Conservation (phyloP, 129 eudicot genomes). For the Heracleum sosnowskyi region DNA sequence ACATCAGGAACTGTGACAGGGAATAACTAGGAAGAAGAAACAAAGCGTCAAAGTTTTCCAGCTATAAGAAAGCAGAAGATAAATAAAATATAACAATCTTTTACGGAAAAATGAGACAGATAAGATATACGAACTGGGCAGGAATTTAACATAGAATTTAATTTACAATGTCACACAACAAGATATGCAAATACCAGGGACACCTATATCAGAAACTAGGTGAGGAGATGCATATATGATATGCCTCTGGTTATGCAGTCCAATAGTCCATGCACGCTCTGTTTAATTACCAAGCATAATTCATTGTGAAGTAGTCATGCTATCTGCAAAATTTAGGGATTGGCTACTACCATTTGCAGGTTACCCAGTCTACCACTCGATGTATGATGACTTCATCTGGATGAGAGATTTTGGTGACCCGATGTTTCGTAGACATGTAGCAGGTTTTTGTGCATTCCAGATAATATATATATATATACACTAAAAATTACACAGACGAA, state of each 20-base stretch:
- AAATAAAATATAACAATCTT: neutral
- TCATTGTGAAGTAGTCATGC: neutral
- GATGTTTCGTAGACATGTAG: conserved; percentile 66
- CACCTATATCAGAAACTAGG: too few species aligned
- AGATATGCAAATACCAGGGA: too few species aligned
- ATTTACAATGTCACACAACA: neutral
- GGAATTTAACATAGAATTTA: neutral
- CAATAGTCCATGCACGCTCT: too few species aligned
- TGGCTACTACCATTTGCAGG: conserved; percentile 31
- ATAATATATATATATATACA: neutral
- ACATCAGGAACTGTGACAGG: neutral
- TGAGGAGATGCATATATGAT: too few species aligned
- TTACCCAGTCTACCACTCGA: conserved; percentile 88
- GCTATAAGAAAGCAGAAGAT: neutral
- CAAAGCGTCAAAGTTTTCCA: neutral
- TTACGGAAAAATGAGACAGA: neutral
- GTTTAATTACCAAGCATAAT: neutral
- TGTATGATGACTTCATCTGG: conserved; percentile 88
- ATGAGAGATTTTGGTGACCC: conserved; percentile 86
- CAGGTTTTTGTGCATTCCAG: conserved; percentile 39
- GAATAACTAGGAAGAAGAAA: neutral
- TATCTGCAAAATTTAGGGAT: neutral
- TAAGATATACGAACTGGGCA: neutral
- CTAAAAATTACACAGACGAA: neutral
- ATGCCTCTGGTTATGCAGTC: too few species aligned